Conservation (phyloP, 495 filamentous ascomycete genomes). For the Alectoria sarmentosa region DNA sequence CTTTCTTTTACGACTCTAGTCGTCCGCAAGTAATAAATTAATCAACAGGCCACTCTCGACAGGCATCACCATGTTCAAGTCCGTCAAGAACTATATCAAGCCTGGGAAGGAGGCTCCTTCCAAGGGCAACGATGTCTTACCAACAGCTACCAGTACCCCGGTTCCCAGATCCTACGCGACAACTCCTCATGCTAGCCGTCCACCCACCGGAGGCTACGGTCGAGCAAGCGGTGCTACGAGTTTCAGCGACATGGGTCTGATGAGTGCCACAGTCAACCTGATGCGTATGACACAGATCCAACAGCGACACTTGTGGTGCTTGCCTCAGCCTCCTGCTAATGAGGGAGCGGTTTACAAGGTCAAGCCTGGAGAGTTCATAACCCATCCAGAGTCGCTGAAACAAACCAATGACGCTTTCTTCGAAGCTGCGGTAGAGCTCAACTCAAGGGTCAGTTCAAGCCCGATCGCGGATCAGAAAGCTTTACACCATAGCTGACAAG, state of each 20-base stretch:
- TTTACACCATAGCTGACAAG: slow-evolving; percentile 3
- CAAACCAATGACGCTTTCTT: slow-evolving; percentile 42
- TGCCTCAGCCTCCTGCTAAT: slow-evolving; percentile 26
- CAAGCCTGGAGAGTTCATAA: slow-evolving; percentile 43
- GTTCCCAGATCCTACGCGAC: slow-evolving; percentile 5
- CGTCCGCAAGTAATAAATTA: not conserved
- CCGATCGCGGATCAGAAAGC: not conserved
- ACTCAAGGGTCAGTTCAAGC: slow-evolving; percentile 42
- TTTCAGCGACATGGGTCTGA: slow-evolving; percentile 5
- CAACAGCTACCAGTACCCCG: slow-evolving; percentile 7
- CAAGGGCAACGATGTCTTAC: slow-evolving; percentile 1
- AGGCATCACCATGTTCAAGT: slow-evolving; percentile 15
- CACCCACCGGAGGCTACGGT: slow-evolving; percentile 5
- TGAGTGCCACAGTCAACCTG: slow-evolving; percentile 11
- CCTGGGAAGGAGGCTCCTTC: slow-evolving; percentile 13
- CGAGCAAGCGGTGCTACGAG: slow-evolving; percentile 2
- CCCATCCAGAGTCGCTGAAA: slow-evolving; percentile 47
- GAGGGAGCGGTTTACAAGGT: slow-evolving; percentile 57
- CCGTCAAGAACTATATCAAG: slow-evolving; percentile 23
- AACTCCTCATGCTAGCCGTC: not conserved
- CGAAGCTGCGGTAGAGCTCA: slow-evolving; percentile 46
- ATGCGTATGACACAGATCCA: slow-evolving; percentile 11
- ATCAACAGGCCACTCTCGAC: not conserved
- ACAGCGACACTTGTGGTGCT: slow-evolving; percentile 13
- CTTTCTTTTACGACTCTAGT: not conserved